Evolutionary conservation across 2,329 filamentous ascomycete genomes (phyloP).

Genomic region (Alternaria sp.): DNA sequence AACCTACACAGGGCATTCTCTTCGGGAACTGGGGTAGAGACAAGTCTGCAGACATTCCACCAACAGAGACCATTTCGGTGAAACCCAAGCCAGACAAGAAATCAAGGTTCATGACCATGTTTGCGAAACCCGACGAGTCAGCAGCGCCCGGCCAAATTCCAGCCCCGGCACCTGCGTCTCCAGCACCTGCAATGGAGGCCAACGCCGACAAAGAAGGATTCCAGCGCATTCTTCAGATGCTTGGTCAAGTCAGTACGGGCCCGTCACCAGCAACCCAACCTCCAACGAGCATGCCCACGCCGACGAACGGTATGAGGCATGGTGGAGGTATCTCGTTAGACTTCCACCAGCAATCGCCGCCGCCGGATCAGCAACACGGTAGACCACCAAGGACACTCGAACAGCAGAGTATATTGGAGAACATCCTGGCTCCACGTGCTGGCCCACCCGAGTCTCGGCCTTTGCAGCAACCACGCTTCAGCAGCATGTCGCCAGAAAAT

Average conservation of each 20-base stretch:
- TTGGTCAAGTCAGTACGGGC: slow-evolving; percentile 62
- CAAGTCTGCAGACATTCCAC: slow-evolving; percentile 52
- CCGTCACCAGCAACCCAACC: slow-evolving; percentile 29
- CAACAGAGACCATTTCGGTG: slow-evolving; percentile 34
- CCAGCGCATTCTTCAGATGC: slow-evolving; percentile 80
- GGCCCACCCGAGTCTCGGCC: slow-evolving; percentile 41
- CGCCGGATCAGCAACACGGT: slow-evolving; percentile 38
- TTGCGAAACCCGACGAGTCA: slow-evolving; percentile 54
- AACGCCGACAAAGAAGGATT: slow-evolving; percentile 85
- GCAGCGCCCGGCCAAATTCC: slow-evolving; percentile 26
- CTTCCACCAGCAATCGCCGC: slow-evolving; percentile 44
- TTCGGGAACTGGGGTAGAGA: slow-evolving; percentile 69
- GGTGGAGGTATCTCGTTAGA: slow-evolving; percentile 45
- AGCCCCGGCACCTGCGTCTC: slow-evolving; percentile 29
- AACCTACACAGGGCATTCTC: slow-evolving; percentile 78
- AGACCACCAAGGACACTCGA: slow-evolving; percentile 43
- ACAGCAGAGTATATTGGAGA: slow-evolving; percentile 49
- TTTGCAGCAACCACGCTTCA: slow-evolving; percentile 45
- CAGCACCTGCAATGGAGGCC: slow-evolving; percentile 52
- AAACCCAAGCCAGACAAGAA: slow-evolving; percentile 70
- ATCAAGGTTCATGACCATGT: slow-evolving; percentile 85
- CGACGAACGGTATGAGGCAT: slow-evolving; percentile 41
- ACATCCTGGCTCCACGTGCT: slow-evolving; percentile 46
- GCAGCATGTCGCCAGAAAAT: slow-evolving; percentile 48
- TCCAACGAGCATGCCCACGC: slow-evolving; percentile 32